Percentiles rank a stretch among this genome's conserved stretches.
phyloP scores from a whole-genome alignment of 192 early-diverging fungal species.

The Linnemannia elongata region DNA sequence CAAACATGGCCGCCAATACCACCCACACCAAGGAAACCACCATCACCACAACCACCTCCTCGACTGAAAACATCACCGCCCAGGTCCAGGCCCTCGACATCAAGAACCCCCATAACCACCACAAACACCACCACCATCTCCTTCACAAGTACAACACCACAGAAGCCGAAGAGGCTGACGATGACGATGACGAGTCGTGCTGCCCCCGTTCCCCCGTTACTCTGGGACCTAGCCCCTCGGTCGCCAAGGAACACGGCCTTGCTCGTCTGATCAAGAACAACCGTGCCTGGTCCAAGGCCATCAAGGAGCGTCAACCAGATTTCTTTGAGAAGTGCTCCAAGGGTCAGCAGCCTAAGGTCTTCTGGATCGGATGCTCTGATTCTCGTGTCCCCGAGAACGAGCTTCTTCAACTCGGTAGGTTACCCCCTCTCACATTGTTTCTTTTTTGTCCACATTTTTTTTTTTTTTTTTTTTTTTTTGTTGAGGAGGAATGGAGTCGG shows the following conservation, averaged over 20 bases:
- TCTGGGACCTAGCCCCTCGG: constrained; percentile 39
- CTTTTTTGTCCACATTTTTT: neutral
- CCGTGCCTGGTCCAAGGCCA: constrained; percentile 71
- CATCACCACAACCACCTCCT: neutral
- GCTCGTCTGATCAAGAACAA: constrained; percentile 66
- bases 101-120: neutral
- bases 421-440: neutral
- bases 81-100: constrained; percentile 34
- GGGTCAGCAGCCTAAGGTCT: constrained; percentile 86
- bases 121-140: constrained; percentile 25
- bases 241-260: constrained; percentile 29
- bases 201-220: constrained; percentile 47
- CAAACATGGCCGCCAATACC: constrained; percentile 13
- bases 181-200: constrained; percentile 41
- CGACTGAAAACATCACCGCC: neutral
- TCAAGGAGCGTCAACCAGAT: constrained; percentile 70
- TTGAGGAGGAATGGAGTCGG: neutral
- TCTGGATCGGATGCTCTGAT: constrained; percentile 96
- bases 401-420: constrained; percentile 67
- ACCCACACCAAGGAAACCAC: neutral
- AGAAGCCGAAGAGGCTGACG: neutral
- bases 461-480: constrained; percentile 1
- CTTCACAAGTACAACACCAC: constrained; percentile 39
- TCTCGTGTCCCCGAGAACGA: constrained; percentile 92
- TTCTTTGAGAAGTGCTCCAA: constrained; percentile 82